A percentile compares a stretch with the other conserved stretches of the same genome.
Evolutionary conservation across 257 asterid genomes (phyloP).

Genomic region (Scutellaria galericulata): DNA sequence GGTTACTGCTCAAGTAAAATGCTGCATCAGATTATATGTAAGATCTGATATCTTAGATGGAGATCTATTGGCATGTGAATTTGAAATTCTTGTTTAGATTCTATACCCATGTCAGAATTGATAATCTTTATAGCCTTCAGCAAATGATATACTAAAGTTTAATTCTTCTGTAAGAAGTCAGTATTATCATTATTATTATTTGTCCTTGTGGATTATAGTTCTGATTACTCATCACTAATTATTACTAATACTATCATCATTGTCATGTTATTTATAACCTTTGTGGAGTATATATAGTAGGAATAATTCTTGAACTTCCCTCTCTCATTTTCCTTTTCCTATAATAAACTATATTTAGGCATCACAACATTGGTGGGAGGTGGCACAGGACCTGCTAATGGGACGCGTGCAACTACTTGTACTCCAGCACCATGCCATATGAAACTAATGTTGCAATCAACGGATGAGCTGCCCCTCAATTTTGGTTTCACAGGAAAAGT

Average conservation of each 20-base stretch:
- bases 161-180: background rate
- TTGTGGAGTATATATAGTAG: background rate
- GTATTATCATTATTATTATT: background rate
- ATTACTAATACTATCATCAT: background rate
- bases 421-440: constrained; percentile 87
- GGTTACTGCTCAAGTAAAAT: background rate
- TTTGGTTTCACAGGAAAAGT: constrained; percentile 99
- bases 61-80: background rate
- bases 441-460: constrained; percentile 92
- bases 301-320: constrained; percentile 14
- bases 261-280: background rate
- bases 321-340: constrained; percentile 8
- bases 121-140: constrained; percentile 14
- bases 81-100: background rate
- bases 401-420: constrained; percentile 98
- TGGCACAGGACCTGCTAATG: constrained; percentile 98
- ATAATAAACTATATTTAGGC: constrained; percentile 47
- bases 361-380: constrained; percentile 96
- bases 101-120: background rate
- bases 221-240: constrained; percentile 16
- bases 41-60: background rate
- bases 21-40: background rate
- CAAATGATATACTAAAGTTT: background rate
- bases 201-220: constrained; percentile 5
- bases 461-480: constrained; percentile 88